phyloP scores from a whole-genome alignment of 2,329 filamentous ascomycete species.

The Aspergillus fischeri region DNA sequence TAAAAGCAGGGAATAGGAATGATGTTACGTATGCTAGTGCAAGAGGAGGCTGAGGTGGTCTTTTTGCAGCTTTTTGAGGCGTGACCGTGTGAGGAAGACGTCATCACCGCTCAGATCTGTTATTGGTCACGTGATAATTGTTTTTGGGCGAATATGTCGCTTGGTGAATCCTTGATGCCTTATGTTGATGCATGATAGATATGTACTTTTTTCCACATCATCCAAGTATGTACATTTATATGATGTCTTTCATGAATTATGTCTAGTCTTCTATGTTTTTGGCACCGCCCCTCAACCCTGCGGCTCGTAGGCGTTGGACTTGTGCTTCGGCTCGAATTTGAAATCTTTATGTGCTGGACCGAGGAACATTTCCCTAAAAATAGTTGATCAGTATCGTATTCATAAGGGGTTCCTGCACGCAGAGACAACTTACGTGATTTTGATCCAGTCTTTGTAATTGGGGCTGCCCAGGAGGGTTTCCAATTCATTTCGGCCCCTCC shows the following conservation, averaged over 20 bases:
- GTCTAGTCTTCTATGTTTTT: neutral
- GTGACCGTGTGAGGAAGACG: constrained; percentile 23
- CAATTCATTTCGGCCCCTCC: constrained; percentile 77
- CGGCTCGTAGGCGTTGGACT: constrained; percentile 83
- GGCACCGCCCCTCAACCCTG: constrained; percentile 46
- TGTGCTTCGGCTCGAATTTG: constrained; percentile 95
- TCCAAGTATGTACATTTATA: neutral
- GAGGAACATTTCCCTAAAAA: constrained; percentile 86
- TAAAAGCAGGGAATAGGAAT: neutral
- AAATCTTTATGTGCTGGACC: constrained; percentile 87
- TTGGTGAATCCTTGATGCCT: too few species aligned
- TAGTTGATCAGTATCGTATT: constrained; percentile 6
- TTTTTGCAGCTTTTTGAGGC: constrained; percentile 43
- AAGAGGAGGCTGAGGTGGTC: constrained; percentile 64
- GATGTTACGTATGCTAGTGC: neutral
- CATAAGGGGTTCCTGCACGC: constrained; percentile 10
- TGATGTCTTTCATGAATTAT: neutral
- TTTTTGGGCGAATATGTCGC: neutral
- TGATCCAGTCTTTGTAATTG: constrained; percentile 97
- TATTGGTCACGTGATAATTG: constrained; percentile 8
- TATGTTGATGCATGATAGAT: neutral
- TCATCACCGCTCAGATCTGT: constrained; percentile 23
- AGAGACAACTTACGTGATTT: constrained; percentile 71
- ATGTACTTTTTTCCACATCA: neutral
- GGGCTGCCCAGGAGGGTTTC: constrained; percentile 89